Evolutionary conservation across 331 rosid genomes (phyloP).

Genomic region (Acacia concinna): DNA sequence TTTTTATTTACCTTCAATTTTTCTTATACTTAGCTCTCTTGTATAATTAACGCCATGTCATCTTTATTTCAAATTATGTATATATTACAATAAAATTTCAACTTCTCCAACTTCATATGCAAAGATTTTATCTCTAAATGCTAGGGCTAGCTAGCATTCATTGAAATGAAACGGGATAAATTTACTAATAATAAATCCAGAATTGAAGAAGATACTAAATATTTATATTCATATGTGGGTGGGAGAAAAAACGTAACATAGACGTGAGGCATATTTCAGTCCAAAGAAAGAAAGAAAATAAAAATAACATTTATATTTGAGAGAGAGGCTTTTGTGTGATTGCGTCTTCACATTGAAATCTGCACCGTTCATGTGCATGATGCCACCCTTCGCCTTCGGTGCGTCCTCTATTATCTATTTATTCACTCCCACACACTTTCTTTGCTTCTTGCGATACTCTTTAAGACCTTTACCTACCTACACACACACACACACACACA

Average conservation of each 20-base stretch:
- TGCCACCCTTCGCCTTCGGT: slow-evolving; percentile 18
- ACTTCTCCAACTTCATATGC: background rate
- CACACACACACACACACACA: too few relatives aligned
- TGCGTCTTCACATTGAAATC: slow-evolving; percentile 28
- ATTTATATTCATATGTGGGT: background rate
- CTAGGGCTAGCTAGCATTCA: background rate
- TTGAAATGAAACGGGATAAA: background rate
- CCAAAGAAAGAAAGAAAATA: background rate
- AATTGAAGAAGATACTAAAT: background rate
- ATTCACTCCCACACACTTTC: slow-evolving; percentile 35
- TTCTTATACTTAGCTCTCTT: background rate
- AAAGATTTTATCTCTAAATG: background rate
- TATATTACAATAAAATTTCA: background rate
- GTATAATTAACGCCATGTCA: too few relatives aligned
- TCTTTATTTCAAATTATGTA: too few relatives aligned
- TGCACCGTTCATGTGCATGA: slow-evolving; percentile 45
- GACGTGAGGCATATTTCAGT: background rate
- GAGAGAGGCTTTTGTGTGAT: slow-evolving; percentile 15
- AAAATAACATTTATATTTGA: too few relatives aligned
- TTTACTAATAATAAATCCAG: background rate
- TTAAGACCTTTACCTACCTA: background rate
- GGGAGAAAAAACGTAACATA: background rate
- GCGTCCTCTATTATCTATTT: slow-evolving; percentile 39
- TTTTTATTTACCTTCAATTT: too few relatives aligned
- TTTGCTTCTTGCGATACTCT: slow-evolving; percentile 39